Evolutionary conservation across 2,329 filamentous ascomycete species (phyloP).

Genomic region (Torrubiella hemipterigena): DNA sequence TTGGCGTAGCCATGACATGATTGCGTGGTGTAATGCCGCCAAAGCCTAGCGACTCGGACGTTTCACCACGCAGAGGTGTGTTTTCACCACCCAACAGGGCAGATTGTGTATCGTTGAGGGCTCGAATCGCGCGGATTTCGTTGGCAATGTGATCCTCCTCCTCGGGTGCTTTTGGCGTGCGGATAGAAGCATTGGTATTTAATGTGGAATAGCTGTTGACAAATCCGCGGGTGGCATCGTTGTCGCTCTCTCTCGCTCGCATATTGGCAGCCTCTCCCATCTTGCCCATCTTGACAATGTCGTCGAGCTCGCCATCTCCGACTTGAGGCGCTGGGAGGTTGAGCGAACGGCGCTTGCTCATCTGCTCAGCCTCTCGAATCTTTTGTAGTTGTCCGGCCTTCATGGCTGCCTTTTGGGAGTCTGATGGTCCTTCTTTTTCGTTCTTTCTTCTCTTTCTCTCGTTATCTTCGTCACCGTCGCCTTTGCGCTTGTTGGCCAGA

Average conservation of each 20-base stretch:
- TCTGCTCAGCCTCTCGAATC: slow-evolving; percentile 91
- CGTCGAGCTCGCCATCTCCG: slow-evolving; percentile 82
- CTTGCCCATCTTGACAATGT: slow-evolving; percentile 98
- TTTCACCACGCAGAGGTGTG: slow-evolving; percentile 75
- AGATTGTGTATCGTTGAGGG: slow-evolving; percentile 86
- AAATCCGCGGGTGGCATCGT: slow-evolving; percentile 72
- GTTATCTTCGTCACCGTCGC: slow-evolving; percentile 73
- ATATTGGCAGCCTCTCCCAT: slow-evolving; percentile 74
- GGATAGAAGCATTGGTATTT: slow-evolving; percentile 73
- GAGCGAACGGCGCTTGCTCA: slow-evolving; percentile 80
- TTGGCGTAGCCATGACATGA: slow-evolving; percentile 79
- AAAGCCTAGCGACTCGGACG: slow-evolving; percentile 73
- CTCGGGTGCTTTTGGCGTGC: slow-evolving; percentile 80
- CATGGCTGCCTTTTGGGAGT: slow-evolving; percentile 73
- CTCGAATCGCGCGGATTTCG: slow-evolving; percentile 86
- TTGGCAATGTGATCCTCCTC: slow-evolving; percentile 95
- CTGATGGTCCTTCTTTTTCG: slow-evolving; percentile 69
- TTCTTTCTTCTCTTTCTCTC: slow-evolving; percentile 82
- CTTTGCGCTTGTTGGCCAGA: slow-evolving; percentile 83
- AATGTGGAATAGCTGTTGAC: slow-evolving; percentile 78
- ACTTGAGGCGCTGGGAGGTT: slow-evolving; percentile 83
- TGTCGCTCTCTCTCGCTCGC: slow-evolving; percentile 66
- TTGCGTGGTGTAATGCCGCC: slow-evolving; percentile 72
- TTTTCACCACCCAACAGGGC: slow-evolving; percentile 91
- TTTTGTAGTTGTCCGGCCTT: slow-evolving; percentile 92